Evolutionary conservation across 345 rosid species (phyloP), one percentile per base, ranked within the genome.

Genomic region (Isatis tinctoria): DNA sequence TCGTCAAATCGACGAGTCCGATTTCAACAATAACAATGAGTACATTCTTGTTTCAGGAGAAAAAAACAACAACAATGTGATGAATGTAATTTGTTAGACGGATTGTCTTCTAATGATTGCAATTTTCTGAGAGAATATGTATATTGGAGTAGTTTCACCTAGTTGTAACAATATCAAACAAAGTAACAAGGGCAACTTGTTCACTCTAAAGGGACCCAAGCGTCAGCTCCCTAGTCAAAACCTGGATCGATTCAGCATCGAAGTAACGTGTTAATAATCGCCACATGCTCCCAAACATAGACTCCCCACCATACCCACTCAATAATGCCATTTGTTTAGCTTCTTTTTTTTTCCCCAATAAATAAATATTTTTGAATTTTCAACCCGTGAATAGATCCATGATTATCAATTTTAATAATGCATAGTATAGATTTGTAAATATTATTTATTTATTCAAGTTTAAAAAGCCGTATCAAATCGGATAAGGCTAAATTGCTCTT

Each of bases 261-360:
- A 67, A 66, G 73, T 48, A 58, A 67, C 78, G 44, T 74, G 72
- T 30, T 47, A 48, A 67, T 40, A 5, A 58, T 58, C 73, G 35
- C 52, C 61, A 39, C 49, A 48, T 58, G 61, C 52, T 67, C 35
- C 60, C 43, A 24, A 58, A 66, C 67, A 66, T 65, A 36, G 72
- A 66, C 60, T 13, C 35, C 72, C 67, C 73, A 58, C 78, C 73
- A 74, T 59, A 48, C 61, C 78, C 67, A 59, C 78, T 59, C 20
- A 67, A 58, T 59, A 47, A 59, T 67, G 67, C 60, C 44, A 37
- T 13, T 28, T 14, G 36, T 8, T 67, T 74, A 58, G 32, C 51
- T 16, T 39, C 47, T 41, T 17, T 54, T 7, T 64, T 63, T 35
- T 22, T 10, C n/a, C n/a, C n/a, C n/a, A n/a, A 41, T 54, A 22